Base-by-base conservation (phyloP, 495 filamentous ascomycete species). In the Tuber calosporum region DNA sequence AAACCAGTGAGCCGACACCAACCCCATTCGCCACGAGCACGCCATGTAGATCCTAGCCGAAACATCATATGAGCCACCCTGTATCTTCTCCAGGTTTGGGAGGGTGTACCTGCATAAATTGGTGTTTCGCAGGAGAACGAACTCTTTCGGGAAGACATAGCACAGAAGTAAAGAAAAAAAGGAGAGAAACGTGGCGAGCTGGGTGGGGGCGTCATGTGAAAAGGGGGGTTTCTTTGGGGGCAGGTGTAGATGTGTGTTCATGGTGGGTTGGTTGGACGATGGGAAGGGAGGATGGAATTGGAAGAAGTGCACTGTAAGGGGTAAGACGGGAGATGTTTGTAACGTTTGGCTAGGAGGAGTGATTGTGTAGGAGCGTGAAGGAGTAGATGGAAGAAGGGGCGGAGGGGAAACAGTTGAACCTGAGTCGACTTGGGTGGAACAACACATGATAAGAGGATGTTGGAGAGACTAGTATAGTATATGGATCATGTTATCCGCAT, bases 1-100 rank as follows among this genome's bases (percentile, higher is more conserved):
- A 30, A 6, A 34, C 53, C 26, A 62, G 53, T 26, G 53, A 62
- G 53, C 53, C 53, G 13, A 62, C 53, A 34, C 15, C 26, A 62
- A 62, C 13, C 53, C 53, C 13, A 62, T 62, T 62, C 53, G 53
- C 53, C 11, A 34, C 26, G 53, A 34, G 34, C 26, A 17, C 1
- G 53, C 53, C 53, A 62, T 62, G 53, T 62, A 62, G 53, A 62
- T 62, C 53, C 53, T n/a, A 62, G 53, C 53, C 53, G 53, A 62
- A 62, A 62, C 53, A 17, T 17, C 53, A 62, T 62, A 11, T 62
- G 13, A 62, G 53, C 11, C 26, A 34, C 26, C 53, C 53, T 62
- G 26, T 34, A 34, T 62, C 30, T 62, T 30, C 53, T 26, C 53
- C 53, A 17, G 53, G 53, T 62, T 34, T 62, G 26, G 53, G 26